Conservation (phyloP, 2,329 filamentous ascomycete species). For the Cladosporium phlei region DNA sequence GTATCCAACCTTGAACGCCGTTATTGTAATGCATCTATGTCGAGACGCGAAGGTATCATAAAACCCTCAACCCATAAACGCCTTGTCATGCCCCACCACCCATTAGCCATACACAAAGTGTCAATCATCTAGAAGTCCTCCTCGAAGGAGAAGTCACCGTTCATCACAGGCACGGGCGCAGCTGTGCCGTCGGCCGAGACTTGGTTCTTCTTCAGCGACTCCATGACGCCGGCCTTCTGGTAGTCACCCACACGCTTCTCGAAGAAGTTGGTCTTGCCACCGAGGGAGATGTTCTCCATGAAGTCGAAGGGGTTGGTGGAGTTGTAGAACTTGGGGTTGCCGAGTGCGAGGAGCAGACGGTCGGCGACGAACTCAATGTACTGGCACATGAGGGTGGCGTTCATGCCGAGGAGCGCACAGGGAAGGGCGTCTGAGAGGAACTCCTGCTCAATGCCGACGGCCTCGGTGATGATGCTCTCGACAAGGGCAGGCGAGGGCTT, state of each 20-base stretch:
- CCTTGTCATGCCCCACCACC: slow-evolving; percentile 9
- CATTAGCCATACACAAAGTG: slow-evolving; percentile 9
- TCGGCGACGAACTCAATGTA: slow-evolving; percentile 99
- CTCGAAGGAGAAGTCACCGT: slow-evolving; percentile 84
- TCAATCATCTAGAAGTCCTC: slow-evolving; percentile 77
- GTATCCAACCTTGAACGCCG: slow-evolving; percentile 2
- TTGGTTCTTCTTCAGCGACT: slow-evolving; percentile 63
- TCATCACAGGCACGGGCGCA: slow-evolving; percentile 44
- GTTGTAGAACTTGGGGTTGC: slow-evolving; percentile 92
- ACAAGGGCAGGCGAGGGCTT: slow-evolving; percentile 79
- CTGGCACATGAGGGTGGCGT: slow-evolving; percentile 94
- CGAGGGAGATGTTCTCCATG: slow-evolving; percentile 99
- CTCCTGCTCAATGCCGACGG: slow-evolving; percentile 92
- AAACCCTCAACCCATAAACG: slow-evolving; percentile 9
- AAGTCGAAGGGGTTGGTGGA: slow-evolving; percentile 97
- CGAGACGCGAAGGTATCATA: slow-evolving; percentile 14
- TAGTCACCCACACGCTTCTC: slow-evolving; percentile 99
- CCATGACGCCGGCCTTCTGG: slow-evolving; percentile 99
- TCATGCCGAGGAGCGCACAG: slow-evolving; percentile 93
- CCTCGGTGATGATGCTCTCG: slow-evolving; percentile 85
- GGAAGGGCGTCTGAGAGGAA: slow-evolving; percentile 95
- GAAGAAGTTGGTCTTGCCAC: slow-evolving; percentile 99
- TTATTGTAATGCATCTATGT: slow-evolving; percentile 12
- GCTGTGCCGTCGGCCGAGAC: slow-evolving; percentile 33
- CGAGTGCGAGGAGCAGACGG: slow-evolving; percentile 84